These are phyloP conservation scores for Astrephomene gubernaculifera DNA, from an alignment of 139 green algal species.

Conservation along the genomic window DNA sequence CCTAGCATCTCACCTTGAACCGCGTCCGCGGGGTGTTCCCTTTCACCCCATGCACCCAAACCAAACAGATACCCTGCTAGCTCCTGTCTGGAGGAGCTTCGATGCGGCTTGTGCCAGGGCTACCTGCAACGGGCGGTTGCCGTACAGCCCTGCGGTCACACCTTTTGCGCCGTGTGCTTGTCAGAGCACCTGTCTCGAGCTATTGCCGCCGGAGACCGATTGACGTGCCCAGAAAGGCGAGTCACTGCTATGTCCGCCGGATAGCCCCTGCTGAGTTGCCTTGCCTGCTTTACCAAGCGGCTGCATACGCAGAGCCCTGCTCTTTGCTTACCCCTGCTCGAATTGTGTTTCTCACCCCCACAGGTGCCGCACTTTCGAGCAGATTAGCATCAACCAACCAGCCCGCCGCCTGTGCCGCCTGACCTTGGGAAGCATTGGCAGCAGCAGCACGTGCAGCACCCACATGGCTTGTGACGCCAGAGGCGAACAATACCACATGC, in stretches of 20 bases:
- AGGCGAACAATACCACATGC: too few relatives aligned
- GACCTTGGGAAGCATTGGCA: background rate
- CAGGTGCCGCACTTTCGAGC: background rate
- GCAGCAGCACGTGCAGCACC: too few relatives aligned
- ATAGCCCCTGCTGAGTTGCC: background rate
- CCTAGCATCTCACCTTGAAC: too few relatives aligned
- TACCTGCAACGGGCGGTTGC: background rate
- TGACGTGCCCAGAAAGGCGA: background rate
- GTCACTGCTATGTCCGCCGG: background rate
- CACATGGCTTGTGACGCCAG: too few relatives aligned
- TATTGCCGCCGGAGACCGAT: background rate
- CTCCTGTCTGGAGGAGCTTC: background rate
- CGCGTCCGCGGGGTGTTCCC: too few relatives aligned
- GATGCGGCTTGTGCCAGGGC: conserved; percentile 8
- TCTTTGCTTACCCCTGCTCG: too few relatives aligned
- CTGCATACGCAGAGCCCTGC: too few relatives aligned
- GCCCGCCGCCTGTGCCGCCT: conserved; percentile 1
- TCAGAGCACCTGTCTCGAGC: conserved; percentile 63
- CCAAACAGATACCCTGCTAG: conserved; percentile 9
- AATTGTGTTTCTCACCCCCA: background rate
- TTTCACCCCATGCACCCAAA: too few relatives aligned
- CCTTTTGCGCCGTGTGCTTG: conserved; percentile 78
- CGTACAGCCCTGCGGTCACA: conserved; percentile 78
- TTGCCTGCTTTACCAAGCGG: too few relatives aligned
- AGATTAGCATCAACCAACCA: background rate